phyloP scores from a whole-genome alignment of 2,329 filamentous ascomycete genomes.

The Leptographium lundbergii region DNA sequence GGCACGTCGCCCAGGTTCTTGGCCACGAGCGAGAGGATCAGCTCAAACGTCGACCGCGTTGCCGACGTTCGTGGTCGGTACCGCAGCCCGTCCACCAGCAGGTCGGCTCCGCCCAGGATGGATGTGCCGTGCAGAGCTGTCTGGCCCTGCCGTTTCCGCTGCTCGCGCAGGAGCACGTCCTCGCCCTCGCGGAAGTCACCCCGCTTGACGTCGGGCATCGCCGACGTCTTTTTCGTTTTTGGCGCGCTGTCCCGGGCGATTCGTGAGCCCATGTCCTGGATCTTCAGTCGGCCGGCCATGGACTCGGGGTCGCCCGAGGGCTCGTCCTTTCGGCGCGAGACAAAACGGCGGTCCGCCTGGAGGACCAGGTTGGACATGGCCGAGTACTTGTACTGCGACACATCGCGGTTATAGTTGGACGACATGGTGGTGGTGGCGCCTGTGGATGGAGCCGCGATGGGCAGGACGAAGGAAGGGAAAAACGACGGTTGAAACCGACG shows the following conservation, averaged over 20 bases:
- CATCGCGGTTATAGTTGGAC: conserved; percentile 58
- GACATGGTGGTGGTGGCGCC: conserved; percentile 44
- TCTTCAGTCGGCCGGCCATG: conserved; percentile 82
- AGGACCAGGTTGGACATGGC: conserved; percentile 99
- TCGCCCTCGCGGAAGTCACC: conserved; percentile 68
- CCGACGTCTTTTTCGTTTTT: conserved; percentile 64
- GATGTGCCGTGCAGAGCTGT: conserved; percentile 56
- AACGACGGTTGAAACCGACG: background rate
- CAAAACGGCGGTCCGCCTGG: conserved; percentile 96
- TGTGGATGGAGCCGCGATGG: background rate
- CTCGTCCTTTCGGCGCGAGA: conserved; percentile 85
- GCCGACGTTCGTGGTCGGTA: conserved; percentile 87
- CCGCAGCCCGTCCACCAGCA: conserved; percentile 78
- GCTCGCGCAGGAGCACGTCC: conserved; percentile 71
- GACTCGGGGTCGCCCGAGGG: conserved; percentile 96
- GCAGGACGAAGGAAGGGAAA: background rate
- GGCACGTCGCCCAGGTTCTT: conserved; percentile 84
- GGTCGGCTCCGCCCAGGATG: conserved; percentile 64
- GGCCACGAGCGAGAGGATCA: conserved; percentile 85
- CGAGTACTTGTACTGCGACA: conserved; percentile 97
- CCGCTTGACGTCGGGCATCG: conserved; percentile 58
- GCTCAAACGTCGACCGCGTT: conserved; percentile 84
- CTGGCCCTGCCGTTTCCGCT: conserved; percentile 76
- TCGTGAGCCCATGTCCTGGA: conserved; percentile 85
- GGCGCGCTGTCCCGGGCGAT: conserved; percentile 69